Conservation (phyloP, 169 alveolate species). For the Ichthyophthirius multifiliis region DNA sequence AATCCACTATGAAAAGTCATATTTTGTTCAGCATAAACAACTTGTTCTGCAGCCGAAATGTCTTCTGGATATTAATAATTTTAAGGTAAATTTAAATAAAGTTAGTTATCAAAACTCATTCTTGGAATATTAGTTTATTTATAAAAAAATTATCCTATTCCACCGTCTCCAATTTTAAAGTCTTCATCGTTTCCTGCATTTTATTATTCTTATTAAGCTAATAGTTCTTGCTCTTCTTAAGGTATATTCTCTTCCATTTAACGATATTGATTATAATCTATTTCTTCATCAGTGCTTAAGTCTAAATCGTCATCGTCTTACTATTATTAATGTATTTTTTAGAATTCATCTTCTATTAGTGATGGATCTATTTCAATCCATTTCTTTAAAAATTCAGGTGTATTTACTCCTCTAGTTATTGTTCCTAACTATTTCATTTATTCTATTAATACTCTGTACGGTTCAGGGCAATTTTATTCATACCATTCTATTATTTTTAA, state of each 20-base stretch:
- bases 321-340: neutral
- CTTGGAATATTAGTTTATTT: neutral
- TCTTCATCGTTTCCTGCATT: neutral
- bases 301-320: slow-evolving; percentile 1
- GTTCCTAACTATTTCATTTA: neutral
- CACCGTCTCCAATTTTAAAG: neutral
- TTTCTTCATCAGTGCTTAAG: neutral
- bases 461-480: neutral
- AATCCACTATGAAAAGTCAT: neutral
- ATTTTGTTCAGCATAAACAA: neutral
- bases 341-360: too few relatives aligned
- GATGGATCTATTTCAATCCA: neutral
- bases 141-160: neutral
- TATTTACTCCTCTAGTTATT: neutral
- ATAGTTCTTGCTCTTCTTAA: neutral
- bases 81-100: neutral
- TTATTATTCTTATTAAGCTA: neutral
- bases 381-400: neutral
- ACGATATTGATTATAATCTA: neutral
- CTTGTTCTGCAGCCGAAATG: neutral
- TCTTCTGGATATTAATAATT: neutral
- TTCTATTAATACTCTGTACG: neutral
- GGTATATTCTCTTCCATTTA: too few relatives aligned
- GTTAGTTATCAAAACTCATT: neutral
- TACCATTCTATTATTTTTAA: neutral